Evolutionary conservation across 345 rosid genomes (phyloP).

Genomic region (Jatropha curcas): DNA sequence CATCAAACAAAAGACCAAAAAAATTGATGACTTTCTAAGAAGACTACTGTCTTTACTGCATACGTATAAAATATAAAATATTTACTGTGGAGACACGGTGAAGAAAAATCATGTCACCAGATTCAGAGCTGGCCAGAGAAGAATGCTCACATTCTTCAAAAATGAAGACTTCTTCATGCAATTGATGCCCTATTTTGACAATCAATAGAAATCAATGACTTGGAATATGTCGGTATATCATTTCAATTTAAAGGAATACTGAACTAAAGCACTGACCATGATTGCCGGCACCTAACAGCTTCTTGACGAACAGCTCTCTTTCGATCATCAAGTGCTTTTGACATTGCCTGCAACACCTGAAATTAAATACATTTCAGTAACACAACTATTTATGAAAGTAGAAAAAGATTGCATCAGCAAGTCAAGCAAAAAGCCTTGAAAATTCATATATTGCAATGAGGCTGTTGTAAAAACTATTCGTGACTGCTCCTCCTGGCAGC

Average conservation of each 20-base stretch:
- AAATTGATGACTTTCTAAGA: neutral
- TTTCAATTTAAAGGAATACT: neutral
- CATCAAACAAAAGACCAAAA: too few relatives aligned
- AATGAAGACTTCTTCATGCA: conserved; percentile 37
- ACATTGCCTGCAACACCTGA: conserved; percentile 64
- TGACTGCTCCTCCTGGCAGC: neutral
- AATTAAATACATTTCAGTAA: neutral
- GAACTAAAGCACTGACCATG: conserved; percentile 54
- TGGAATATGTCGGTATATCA: neutral
- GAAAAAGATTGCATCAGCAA: neutral
- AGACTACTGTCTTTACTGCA: neutral
- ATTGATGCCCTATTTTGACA: conserved; percentile 42
- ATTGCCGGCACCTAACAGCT: conserved; percentile 76
- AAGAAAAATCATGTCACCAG: neutral
- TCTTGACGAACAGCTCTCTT: conserved; percentile 82
- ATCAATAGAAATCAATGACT: conserved; percentile 2
- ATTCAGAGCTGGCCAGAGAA: neutral
- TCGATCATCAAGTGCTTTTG: conserved; percentile 73
- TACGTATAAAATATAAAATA: too few relatives aligned
- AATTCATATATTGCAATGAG: neutral
- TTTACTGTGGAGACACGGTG: conserved; percentile 1
- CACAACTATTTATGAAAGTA: neutral
- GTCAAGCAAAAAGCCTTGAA: too few relatives aligned
- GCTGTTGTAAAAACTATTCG: neutral
- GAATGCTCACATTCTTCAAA: conserved; percentile 6